Evolutionary conservation across 1,139 yeast species (phyloP), one percentile per base, ranked within the genome.

Genomic region (Suhomyces atakaporum): DNA sequence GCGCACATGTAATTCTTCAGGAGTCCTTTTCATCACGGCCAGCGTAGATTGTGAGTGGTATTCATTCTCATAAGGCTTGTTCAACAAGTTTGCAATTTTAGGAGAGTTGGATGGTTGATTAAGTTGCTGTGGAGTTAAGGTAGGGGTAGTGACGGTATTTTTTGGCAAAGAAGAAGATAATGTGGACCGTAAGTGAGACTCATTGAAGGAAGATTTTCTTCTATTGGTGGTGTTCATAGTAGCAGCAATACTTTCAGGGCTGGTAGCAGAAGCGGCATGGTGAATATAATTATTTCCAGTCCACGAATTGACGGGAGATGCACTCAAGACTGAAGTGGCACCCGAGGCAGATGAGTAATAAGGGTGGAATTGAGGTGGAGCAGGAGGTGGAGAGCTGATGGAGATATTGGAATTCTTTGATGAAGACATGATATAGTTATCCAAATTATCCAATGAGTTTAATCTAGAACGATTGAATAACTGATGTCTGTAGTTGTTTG

Each of bases 181-280:
- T 1, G 76, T 71, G 2, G 70, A 63, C 29, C 77, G 50, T 4
- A 71, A 53, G 42, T 68, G 68, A 6, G 70, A 63, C 47, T 71
- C 76, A 46, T 70, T 71, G 46, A 70, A 70, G 9, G 74, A 68
- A 12, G 73, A 67, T 43, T 67, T 70, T 35, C 75, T 50, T 34
- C 73, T 54, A 27, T 56, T 58, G 16, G 50, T 24, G 20, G 26
- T 22, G 19, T 43, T 39, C 36, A 53, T 45, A 5, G 53, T 49
- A 14, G 56, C 44, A 7, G 54, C 51, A 10, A 53, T 42, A 30
- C 51, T 50, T 35, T 49, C 56, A 27, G 47, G 48, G 29, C 49
- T 50, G 34, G 58, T 50, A 19, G 56, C 50, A 19, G 51, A 22
- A 30, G 35, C 48, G 5, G 43, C 33, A 18, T 45, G 45, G 40